Percentiles rank a stretch among this genome's conserved stretches.
These are phyloP conservation scores for Gomphus bonarii DNA, from an alignment of 1,284 basidiomycete genomes.

Conservation along the genomic window DNA sequence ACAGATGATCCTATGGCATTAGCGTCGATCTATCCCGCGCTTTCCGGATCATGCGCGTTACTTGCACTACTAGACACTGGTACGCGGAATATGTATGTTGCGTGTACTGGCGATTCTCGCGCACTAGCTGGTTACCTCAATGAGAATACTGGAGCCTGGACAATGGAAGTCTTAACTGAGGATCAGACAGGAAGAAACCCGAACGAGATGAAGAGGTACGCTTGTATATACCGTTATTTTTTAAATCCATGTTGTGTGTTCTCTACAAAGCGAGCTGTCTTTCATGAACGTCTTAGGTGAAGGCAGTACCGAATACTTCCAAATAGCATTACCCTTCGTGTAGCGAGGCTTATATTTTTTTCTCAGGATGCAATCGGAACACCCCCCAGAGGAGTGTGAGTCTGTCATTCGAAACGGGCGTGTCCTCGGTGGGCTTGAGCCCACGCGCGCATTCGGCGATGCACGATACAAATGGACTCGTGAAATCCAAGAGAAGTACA, in stretches of 20 bases:
- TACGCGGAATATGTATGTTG: slow-evolving; percentile 75
- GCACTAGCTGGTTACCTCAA: slow-evolving; percentile 95
- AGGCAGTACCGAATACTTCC: background rate
- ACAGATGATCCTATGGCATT: slow-evolving; percentile 20
- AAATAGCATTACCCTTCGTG: background rate
- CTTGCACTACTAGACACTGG: slow-evolving; percentile 80
- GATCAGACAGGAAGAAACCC: slow-evolving; percentile 94
- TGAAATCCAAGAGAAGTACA: slow-evolving; percentile 62
- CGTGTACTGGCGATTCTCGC: slow-evolving; percentile 88
- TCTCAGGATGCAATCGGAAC: slow-evolving; percentile 77
- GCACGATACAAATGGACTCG: slow-evolving; percentile 87
- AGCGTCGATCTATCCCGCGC: background rate
- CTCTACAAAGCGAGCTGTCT: background rate
- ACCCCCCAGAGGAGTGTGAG: slow-evolving; percentile 73
- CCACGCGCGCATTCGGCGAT: slow-evolving; percentile 92
- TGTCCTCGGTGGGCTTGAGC: slow-evolving; percentile 89
- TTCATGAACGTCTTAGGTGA: background rate
- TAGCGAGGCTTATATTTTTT: slow-evolving; percentile 5
- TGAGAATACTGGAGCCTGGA: slow-evolving; percentile 57
- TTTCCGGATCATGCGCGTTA: slow-evolving; percentile 76
- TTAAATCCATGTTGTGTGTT: background rate
- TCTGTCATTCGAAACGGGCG: slow-evolving; percentile 81
- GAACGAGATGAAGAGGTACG: slow-evolving; percentile 64
- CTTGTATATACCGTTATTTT: background rate
- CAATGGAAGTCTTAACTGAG: slow-evolving; percentile 84